A percentile compares a stretch with the other conserved stretches of the same genome.
Conservation (phyloP, 2,329 filamentous ascomycete genomes). For the Penicillium sp. region DNA sequence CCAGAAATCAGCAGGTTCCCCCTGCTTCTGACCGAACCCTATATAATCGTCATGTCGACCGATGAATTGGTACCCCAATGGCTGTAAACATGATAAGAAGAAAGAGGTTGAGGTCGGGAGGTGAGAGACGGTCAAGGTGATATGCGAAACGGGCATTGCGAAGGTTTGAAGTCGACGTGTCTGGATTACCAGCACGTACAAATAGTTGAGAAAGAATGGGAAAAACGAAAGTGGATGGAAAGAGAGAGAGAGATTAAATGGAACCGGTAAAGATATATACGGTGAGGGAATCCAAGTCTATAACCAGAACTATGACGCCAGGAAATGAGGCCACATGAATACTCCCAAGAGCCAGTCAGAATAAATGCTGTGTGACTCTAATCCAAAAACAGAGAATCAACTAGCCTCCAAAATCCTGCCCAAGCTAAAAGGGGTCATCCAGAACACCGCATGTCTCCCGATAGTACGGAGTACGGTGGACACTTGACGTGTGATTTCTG, state of each 20-base stretch:
- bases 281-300: slow-evolving; percentile 18
- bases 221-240: slow-evolving; percentile 2
- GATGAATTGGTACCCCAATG: slow-evolving; percentile 72
- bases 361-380: slow-evolving; percentile 3
- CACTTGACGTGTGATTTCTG: slow-evolving; percentile 6
- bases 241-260: slow-evolving; percentile 3
- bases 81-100: slow-evolving; percentile 74
- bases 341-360: slow-evolving; percentile 15
- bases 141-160: slow-evolving; percentile 60
- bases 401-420: slow-evolving; percentile 16
- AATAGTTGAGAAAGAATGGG: neutral
- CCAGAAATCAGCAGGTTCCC: slow-evolving; percentile 59
- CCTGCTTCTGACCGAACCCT: slow-evolving; percentile 58
- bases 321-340: slow-evolving; percentile 10
- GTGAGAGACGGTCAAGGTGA: slow-evolving; percentile 69
- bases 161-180: slow-evolving; percentile 7
- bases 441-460: slow-evolving; percentile 6
- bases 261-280: slow-evolving; percentile 21
- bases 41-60: slow-evolving; percentile 60
- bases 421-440: slow-evolving; percentile 10
- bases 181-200: neutral
- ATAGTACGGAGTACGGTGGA: slow-evolving; percentile 5
- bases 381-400: slow-evolving; percentile 6
- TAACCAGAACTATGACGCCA: slow-evolving; percentile 21
- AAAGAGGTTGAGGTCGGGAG: slow-evolving; percentile 79